phyloP scores from a whole-genome alignment of 2,329 filamentous ascomycete genomes.

The Thielaviopsis punctulata region DNA sequence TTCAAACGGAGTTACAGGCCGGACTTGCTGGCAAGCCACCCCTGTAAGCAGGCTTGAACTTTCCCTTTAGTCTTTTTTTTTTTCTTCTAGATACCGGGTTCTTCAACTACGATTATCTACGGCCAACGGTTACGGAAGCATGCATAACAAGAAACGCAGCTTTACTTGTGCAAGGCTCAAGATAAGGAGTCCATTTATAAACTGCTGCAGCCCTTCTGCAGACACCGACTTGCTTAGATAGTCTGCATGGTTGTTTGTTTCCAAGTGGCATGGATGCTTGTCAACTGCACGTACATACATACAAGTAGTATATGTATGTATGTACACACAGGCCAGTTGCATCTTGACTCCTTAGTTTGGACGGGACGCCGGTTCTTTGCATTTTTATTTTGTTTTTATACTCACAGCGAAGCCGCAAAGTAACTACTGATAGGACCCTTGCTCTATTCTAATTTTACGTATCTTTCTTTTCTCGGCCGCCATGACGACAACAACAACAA shows the following conservation, averaged over 20 bases:
- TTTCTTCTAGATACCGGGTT: neutral
- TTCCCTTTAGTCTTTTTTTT: neutral
- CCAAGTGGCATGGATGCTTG: no score
- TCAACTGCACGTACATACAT: neutral
- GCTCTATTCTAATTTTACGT: neutral
- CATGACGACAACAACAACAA: no score
- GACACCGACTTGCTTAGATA: neutral
- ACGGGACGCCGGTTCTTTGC: no score
- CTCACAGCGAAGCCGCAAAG: no score
- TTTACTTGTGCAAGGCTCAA: neutral
- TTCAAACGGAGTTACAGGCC: neutral
- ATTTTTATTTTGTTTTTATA: no score
- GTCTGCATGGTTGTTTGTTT: neutral
- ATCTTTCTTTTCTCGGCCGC: neutral
- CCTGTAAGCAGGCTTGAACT: neutral
- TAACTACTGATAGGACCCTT: neutral
- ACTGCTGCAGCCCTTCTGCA: neutral
- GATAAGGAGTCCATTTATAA: neutral
- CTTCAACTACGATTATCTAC: neutral
- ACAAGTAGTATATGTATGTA: neutral
- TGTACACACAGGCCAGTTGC: neutral
- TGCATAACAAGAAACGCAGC: neutral
- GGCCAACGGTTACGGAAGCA: neutral
- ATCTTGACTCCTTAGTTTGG: neutral
- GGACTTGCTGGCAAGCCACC: neutral